These are phyloP conservation scores for Penstemon newberryi DNA, from an alignment of 257 asterid genomes.

Conservation along the genomic window DNA sequence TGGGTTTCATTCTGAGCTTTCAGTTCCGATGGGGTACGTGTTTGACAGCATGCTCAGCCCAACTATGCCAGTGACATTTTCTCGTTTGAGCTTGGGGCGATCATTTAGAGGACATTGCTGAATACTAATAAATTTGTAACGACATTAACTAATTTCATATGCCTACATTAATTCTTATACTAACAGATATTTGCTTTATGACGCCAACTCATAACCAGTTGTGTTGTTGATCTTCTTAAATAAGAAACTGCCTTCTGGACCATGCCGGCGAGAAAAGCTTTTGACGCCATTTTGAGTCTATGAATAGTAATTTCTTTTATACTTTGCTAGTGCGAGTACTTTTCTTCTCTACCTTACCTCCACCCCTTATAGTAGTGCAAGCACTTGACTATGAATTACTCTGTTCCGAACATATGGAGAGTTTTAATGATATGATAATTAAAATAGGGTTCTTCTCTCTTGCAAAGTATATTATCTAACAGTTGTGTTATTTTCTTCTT, in stretches of 20 bases:
- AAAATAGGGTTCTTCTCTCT: constrained; percentile 2
- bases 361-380: neutral
- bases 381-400: neutral
- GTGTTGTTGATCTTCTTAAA: neutral
- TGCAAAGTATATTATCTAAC: constrained; percentile 9
- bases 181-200: neutral
- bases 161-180: neutral
- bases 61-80: neutral
- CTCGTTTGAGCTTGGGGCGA: neutral
- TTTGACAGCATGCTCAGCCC: neutral
- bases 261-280: constrained; percentile 23
- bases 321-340: constrained; percentile 16
- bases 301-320: constrained; percentile 1
- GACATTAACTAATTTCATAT: neutral
- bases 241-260: constrained; percentile 12
- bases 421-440: neutral
- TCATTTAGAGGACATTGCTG: neutral
- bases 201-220: neutral
- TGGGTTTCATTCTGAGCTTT: constrained; percentile 10
- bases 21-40: constrained; percentile 15
- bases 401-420: neutral
- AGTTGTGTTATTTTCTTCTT: neutral
- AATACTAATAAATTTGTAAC: neutral
- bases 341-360: constrained; percentile 2
- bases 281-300: neutral